Conservation (phyloP, 2,329 filamentous ascomycete species). For the Ophioceras dolichostomum region DNA sequence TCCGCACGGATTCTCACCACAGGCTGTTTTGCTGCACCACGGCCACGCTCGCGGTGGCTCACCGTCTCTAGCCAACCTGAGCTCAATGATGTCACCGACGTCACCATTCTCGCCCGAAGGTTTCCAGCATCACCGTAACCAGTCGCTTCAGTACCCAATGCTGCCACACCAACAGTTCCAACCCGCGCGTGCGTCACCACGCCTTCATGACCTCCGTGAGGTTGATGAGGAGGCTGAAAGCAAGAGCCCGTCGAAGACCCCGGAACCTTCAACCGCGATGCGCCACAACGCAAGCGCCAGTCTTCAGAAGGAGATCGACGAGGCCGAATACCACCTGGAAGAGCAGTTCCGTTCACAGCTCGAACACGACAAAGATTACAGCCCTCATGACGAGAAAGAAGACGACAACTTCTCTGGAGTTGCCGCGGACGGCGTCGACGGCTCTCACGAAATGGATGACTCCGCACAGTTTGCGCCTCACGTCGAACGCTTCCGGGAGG, state of each 20-base stretch:
- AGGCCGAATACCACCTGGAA: slow-evolving; percentile 75
- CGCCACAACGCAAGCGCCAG: slow-evolving; percentile 63
- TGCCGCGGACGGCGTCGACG: too few species aligned
- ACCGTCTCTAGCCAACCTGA: slow-evolving; percentile 45
- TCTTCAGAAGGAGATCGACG: slow-evolving; percentile 73
- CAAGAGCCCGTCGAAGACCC: slow-evolving; percentile 42
- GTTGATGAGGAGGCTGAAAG: slow-evolving; percentile 50
- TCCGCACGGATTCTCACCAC: slow-evolving; percentile 45
- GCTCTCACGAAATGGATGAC: slow-evolving; percentile 8
- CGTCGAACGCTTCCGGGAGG: slow-evolving; percentile 38
- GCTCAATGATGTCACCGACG: slow-evolving; percentile 47
- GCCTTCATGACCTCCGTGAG: slow-evolving; percentile 62
- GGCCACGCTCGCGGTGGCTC: slow-evolving; percentile 46
- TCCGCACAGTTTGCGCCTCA: slow-evolving; percentile 34
- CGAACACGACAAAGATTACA: slow-evolving; percentile 62
- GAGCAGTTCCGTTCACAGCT: slow-evolving; percentile 68
- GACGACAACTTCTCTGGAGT: too few species aligned
- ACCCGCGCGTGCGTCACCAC: slow-evolving; percentile 44
- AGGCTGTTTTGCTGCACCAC: slow-evolving; percentile 38
- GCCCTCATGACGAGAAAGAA: slow-evolving; percentile 41
- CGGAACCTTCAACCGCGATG: slow-evolving; percentile 31
- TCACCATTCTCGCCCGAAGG: slow-evolving; percentile 49
- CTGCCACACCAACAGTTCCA: slow-evolving; percentile 45
- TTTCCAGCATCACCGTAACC: slow-evolving; percentile 41
- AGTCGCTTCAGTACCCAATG: slow-evolving; percentile 45